Base-by-base conservation (phyloP, 257 asterid species). In the Coffea eugenioides region DNA sequence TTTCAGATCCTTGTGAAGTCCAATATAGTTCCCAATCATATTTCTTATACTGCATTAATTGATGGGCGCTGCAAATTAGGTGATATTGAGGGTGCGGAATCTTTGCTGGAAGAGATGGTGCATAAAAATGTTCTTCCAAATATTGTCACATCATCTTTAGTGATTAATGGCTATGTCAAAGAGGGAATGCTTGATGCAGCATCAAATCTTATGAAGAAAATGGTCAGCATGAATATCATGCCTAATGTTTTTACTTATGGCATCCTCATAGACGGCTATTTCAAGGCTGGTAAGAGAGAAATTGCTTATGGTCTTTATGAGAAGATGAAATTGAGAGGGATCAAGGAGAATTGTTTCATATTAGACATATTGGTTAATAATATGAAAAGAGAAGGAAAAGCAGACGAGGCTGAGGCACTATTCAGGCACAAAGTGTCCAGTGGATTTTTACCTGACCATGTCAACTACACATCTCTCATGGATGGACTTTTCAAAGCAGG, bases 401-500 rank as follows among this genome's bases (percentile, higher is more conserved):
- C 88, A 82, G 91, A 80, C 74, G 97, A 92, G 83, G 97, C 94
- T 10, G 91, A 86, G 82, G 82, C 86, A 54, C 76, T 95, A 78
- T 89, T 90, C 79, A 80, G 81, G 73, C 87, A 88, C 82, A 86
- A 81, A 65, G 64, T 80, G 70, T 88, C 91, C 11, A 85, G 85
- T 62, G 97, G 97, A 74, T 83, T 88, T 85, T 61, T 76, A 72
- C 95, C 93, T 52, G 99, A 93, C 86, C 86, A 76, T 84, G 96
- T 93, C 52, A 95, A 88, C 79, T 92, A 91, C 86, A 93, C 99
- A 8, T 86, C 94, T 43, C 80, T 95, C 80, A 92, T 95, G 93
- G 98, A 93, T 83, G 96, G 87, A 45, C 83, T 93, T 77, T 95
- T 95, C 86, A 93, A 95, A 89, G 84, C 92, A 56, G 97, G 97